These are phyloP conservation scores for Syzygium malaccense DNA, from an alignment of 441 rosid species.

Conservation along the genomic window DNA sequence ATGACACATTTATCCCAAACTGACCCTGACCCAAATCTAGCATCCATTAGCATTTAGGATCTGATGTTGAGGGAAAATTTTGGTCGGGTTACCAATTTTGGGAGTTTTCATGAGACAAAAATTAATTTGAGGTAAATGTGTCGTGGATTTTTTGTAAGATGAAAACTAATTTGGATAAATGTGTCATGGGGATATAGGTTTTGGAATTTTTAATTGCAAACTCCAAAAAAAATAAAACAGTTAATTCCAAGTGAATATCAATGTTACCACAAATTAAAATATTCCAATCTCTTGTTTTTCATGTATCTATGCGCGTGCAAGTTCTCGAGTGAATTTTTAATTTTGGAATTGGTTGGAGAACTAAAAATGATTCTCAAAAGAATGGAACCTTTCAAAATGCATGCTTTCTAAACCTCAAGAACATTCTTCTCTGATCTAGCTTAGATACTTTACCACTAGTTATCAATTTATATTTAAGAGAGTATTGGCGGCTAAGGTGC, in stretches of 20 bases:
- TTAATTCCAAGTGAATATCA: not conserved
- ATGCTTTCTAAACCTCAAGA: not conserved
- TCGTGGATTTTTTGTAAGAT: not conserved
- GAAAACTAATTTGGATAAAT: too few relatives aligned
- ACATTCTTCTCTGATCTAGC: not conserved
- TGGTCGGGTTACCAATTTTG: not conserved
- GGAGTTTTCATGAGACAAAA: not conserved
- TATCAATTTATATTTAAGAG: not conserved
- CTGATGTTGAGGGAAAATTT: not conserved
- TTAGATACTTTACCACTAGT: not conserved
- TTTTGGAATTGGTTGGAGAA: not conserved
- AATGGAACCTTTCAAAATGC: not conserved
- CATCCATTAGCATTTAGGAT: not conserved
- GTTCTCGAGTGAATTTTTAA: not conserved
- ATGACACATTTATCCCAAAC: not conserved
- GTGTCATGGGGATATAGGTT: too few relatives aligned
- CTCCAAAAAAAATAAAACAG: too few relatives aligned
- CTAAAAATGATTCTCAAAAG: not conserved
- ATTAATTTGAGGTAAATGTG: not conserved
- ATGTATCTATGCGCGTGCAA: not conserved
- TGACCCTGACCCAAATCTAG: not conserved
- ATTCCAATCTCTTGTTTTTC: not conserved
- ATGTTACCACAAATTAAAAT: not conserved
- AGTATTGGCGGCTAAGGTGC: not conserved
- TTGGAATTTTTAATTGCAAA: too few relatives aligned